A percentile compares a stretch with the other conserved stretches of the same genome.
phyloP scores from a whole-genome alignment of 352 stramenopile genomes.

The Phytophthora boehmeriae region DNA sequence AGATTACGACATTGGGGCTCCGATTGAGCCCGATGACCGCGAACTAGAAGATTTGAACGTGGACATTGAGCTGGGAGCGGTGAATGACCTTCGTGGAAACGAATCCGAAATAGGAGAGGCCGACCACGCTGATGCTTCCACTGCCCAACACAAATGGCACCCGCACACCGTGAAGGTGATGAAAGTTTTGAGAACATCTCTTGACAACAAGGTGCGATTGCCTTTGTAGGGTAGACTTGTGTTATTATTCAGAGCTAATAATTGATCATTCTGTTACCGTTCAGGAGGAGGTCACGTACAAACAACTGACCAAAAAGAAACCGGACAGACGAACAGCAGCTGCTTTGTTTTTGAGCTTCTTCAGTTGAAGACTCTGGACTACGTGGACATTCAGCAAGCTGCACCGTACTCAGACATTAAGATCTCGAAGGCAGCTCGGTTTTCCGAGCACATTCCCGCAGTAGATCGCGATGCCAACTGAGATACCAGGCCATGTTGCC shows the following conservation, averaged over 20 bases:
- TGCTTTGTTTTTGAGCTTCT: constrained; percentile 97
- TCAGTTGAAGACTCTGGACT: constrained; percentile 98
- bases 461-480: constrained; percentile 54
- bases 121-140: constrained; percentile 44
- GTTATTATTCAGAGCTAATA: not conserved
- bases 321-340: constrained; percentile 89
- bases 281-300: constrained; percentile 81
- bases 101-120: constrained; percentile 41
- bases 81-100: constrained; percentile 80
- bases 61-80: constrained; percentile 82
- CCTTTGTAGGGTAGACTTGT: not conserved
- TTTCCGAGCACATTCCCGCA: constrained; percentile 78
- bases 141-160: constrained; percentile 95
- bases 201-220: constrained; percentile 65
- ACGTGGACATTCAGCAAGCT: constrained; percentile 94
- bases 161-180: constrained; percentile 97
- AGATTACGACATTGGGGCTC: constrained; percentile 62
- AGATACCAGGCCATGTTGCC: constrained; percentile 30
- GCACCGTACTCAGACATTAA: constrained; percentile 95
- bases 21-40: constrained; percentile 55
- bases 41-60: constrained; percentile 73
- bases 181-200: constrained; percentile 80
- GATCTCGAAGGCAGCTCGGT: constrained; percentile 75
- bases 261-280: not conserved
- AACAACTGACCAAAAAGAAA: constrained; percentile 84